A percentile compares a stretch with the other conserved stretches of the same genome.
Evolutionary conservation across 225 moss, liverwort and hornwort species (phyloP).

Genomic region (Polytrichum commune): DNA sequence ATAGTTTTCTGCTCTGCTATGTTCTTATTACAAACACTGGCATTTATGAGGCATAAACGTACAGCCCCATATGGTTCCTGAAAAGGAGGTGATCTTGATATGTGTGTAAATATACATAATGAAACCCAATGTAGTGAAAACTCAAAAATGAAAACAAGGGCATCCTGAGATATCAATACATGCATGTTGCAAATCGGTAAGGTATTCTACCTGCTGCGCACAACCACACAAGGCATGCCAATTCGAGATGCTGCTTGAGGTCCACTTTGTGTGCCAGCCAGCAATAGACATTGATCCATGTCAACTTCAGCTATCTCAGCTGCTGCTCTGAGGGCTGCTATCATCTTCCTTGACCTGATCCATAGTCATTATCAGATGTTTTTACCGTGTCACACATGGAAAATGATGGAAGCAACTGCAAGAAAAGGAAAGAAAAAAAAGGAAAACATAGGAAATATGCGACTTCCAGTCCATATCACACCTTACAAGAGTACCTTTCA

Average conservation of each 20-base stretch:
- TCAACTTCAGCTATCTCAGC: constrained; percentile 63
- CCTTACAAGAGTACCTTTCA: too few relatives aligned
- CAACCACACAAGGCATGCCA: constrained; percentile 93
- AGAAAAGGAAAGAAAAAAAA: too few relatives aligned
- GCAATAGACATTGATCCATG: constrained; percentile 64
- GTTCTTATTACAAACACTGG: too few relatives aligned
- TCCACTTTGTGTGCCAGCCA: constrained; percentile 74
- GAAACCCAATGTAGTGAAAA: not conserved
- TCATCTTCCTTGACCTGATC: constrained; percentile 61
- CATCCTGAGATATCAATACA: not conserved
- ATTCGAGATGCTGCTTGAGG: constrained; percentile 74
- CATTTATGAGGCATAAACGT: not conserved
- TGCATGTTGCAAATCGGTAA: too few relatives aligned
- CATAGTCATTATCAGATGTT: not conserved
- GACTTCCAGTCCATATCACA: too few relatives aligned
- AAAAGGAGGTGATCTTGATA: not conserved
- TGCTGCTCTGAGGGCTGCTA: constrained; percentile 88
- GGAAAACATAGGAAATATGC: too few relatives aligned
- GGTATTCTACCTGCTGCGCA: constrained; percentile 76
- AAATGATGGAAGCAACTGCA: too few relatives aligned
- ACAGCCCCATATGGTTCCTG: not conserved
- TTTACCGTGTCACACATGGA: not conserved
- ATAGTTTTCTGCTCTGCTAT: not conserved
- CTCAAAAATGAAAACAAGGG: not conserved
- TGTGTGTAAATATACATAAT: not conserved